These are phyloP conservation scores for Thinopyrum elongatum DNA, from an alignment of 176 grass and related monocot species.

Conservation along the genomic window DNA sequence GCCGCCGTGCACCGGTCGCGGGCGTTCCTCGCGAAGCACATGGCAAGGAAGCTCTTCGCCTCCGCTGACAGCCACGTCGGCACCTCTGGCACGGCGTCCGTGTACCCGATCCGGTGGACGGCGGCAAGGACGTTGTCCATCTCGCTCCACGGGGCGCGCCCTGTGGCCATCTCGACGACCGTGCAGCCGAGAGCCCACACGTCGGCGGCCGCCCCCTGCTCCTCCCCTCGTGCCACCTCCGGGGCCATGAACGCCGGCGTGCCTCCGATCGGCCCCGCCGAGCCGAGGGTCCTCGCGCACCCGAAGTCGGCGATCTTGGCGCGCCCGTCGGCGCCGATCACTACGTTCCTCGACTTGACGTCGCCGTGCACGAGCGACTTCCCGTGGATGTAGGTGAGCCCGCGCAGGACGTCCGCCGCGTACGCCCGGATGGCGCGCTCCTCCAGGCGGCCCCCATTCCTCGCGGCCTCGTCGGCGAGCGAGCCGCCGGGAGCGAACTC, in stretches of 20 bases:
- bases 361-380: constrained; percentile 65
- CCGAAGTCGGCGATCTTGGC: constrained; percentile 83
- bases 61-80: constrained; percentile 56
- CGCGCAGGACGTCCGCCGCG: constrained; percentile 49
- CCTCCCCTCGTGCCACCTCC: constrained; percentile 74
- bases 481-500: constrained; percentile 85
- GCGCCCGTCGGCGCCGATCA: constrained; percentile 54
- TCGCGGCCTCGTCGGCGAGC: constrained; percentile 57
- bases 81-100: constrained; percentile 49
- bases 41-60: constrained; percentile 51
- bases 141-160: constrained; percentile 49
- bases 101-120: constrained; percentile 68
- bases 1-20: constrained; percentile 44
- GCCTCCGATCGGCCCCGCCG: constrained; percentile 42
- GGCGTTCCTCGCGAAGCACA: constrained; percentile 50
- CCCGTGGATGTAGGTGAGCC: constrained; percentile 65
- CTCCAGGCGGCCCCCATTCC: constrained; percentile 46
- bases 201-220: constrained; percentile 61
- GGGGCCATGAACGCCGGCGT: constrained; percentile 98
- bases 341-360: constrained; percentile 64
- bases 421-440: constrained; percentile 28
- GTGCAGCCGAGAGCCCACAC: constrained; percentile 88
- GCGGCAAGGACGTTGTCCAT: constrained; percentile 42
- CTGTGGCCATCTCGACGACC: constrained; percentile 76
- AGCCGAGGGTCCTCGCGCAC: constrained; percentile 32